These are phyloP conservation scores for Cicer bijugum DNA, from an alignment of 306 rosid species.

Conservation along the genomic window DNA sequence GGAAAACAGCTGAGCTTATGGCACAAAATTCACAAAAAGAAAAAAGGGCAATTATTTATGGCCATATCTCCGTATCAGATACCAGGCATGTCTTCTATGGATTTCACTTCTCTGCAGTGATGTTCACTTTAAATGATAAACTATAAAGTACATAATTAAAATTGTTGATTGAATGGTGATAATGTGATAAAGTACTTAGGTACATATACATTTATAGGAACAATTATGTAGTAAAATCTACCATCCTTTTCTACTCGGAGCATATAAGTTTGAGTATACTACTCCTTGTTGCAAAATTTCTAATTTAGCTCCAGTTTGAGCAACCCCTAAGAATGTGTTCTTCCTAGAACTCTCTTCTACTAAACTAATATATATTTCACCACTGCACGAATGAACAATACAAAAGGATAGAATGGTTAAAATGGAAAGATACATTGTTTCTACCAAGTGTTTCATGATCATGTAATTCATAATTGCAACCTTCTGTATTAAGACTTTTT, in stretches of 20 bases:
- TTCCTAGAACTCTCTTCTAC: background rate
- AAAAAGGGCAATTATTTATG: background rate
- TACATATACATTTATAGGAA: background rate
- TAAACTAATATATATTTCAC: background rate
- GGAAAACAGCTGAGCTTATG: constrained; percentile 16
- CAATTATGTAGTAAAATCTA: background rate
- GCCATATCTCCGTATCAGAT: background rate
- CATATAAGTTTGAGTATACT: background rate
- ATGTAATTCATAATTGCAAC: constrained; percentile 13
- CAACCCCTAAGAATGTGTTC: background rate
- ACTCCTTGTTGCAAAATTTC: background rate
- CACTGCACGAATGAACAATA: constrained; percentile 1
- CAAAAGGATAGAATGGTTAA: constrained; percentile 17
- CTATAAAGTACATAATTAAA: background rate
- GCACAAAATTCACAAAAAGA: background rate
- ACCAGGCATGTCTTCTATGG: background rate
- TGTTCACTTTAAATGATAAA: background rate
- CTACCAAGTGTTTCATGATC: constrained; percentile 19
- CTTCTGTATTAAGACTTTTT: constrained; percentile 27
- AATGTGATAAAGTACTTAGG: background rate
- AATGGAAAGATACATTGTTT: constrained; percentile 13
- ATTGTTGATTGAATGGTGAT: background rate
- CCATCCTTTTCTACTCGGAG: constrained; percentile 19
- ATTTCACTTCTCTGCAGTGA: background rate
- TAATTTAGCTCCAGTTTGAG: background rate